Base-by-base conservation (phyloP, 73 alveolate species). In the Uronychia setigera region DNA sequence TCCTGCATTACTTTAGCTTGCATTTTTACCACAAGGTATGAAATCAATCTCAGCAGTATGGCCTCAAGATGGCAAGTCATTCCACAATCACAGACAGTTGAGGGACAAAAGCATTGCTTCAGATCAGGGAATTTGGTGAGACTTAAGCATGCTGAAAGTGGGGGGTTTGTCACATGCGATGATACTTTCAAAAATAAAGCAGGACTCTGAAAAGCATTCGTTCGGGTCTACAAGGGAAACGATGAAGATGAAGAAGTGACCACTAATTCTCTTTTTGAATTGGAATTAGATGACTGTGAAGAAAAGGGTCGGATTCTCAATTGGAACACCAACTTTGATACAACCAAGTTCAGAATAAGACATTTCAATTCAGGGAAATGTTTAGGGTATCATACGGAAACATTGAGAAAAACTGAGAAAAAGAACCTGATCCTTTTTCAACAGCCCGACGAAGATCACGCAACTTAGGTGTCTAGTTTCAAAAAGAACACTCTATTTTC, bases 101-200 rank as follows among this genome's bases (percentile, higher is more conserved):
- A 11, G 81, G 57, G 80, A 29, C 67, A 59, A 31, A 80, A 60
- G 31, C 80, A 80, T 26, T 80, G 77, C 14, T 31, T 84, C 28
- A 77, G 81, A 29, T 85, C 82, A 25, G 92, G 92, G 28, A 80
- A 80, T 80, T 83, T 86, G 14, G 33, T 86, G 32, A 35, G 88
- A 25, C 80, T 86, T 19, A 80, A 86, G 88, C 92, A 86, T 79
- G 88, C 92, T 5, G 92, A 86, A 60, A 59, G 83, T 60, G 84
- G 85, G 35, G 92, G 92, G 14, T 79, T 29, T 35, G 58, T 86
- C 74, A 74, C 87, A 31, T 77, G 82, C 25, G 92, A 86, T 59
- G 92, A 80, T 28, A 74, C 82, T 31, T 32, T 33, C 33, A 60
- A 86, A 27, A 78, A 30, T 0, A 46, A 35, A 1, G 19, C 35